Evolutionary conservation across 495 filamentous ascomycete species (phyloP).

Genomic region (Hypoxylon fuscum): DNA sequence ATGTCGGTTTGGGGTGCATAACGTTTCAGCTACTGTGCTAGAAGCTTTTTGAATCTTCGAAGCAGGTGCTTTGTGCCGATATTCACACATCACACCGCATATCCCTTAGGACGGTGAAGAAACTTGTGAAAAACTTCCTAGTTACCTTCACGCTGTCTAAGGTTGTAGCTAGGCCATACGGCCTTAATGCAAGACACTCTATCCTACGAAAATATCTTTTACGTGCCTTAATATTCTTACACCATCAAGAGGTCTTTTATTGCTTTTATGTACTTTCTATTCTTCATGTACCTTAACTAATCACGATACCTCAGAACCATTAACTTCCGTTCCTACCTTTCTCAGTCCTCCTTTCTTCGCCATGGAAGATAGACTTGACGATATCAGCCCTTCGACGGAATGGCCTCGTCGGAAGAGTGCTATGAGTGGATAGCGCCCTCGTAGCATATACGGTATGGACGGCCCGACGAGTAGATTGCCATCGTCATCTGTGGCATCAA

Average conservation of each 20-base stretch:
- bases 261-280: neutral
- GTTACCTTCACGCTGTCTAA: slow-evolving; percentile 8
- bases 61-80: slow-evolving; percentile 18
- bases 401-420: slow-evolving; percentile 24
- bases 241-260: slow-evolving; percentile 29
- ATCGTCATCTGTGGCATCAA: slow-evolving; percentile 28
- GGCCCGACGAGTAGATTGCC: slow-evolving; percentile 34
- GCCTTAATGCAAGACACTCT: slow-evolving; percentile 15
- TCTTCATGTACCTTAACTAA: too few species aligned
- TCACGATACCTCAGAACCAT: slow-evolving; percentile 8
- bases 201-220: slow-evolving; percentile 22
- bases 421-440: slow-evolving; percentile 29
- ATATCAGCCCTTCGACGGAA: slow-evolving; percentile 34
- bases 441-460: slow-evolving; percentile 41
- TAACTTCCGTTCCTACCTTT: neutral
- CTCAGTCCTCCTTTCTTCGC: neutral
- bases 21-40: neutral
- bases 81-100: too few species aligned
- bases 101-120: neutral
- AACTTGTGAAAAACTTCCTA: neutral
- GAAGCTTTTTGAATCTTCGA: neutral
- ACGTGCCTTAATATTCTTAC: slow-evolving; percentile 11
- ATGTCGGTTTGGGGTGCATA: neutral
- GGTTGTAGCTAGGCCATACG: slow-evolving; percentile 7
- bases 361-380: slow-evolving; percentile 28